Evolutionary conservation across 495 filamentous ascomycete species (phyloP).

Genomic region (Podospora conica): DNA sequence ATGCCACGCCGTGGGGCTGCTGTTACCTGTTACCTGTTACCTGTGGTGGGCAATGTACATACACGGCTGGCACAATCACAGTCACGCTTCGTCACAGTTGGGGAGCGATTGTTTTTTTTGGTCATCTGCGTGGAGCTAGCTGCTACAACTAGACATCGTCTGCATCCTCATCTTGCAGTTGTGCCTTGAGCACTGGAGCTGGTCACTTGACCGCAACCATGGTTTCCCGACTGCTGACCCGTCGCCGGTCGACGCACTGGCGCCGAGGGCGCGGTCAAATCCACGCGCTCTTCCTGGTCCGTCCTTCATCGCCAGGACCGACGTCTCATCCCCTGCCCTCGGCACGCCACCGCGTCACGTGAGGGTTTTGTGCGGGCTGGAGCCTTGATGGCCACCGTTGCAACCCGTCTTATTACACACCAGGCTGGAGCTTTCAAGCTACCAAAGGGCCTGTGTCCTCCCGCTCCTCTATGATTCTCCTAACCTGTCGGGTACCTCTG

Average conservation of each 20-base stretch:
- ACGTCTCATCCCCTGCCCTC: constrained; percentile 10
- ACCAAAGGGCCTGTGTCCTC: constrained; percentile 37
- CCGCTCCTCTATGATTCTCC: constrained; percentile 21
- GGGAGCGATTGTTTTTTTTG: background rate
- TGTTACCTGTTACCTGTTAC: background rate
- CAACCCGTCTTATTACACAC: constrained; percentile 25
- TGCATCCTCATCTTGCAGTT: background rate
- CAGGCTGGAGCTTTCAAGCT: constrained; percentile 50
- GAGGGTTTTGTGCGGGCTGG: constrained; percentile 32
- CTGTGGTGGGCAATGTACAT: background rate
- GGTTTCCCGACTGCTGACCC: background rate
- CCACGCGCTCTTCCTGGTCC: background rate
- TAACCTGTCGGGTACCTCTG: constrained; percentile 22
- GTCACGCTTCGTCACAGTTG: background rate
- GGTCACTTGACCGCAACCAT: background rate
- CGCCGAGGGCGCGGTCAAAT: background rate
- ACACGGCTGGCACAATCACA: background rate
- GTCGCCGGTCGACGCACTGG: background rate
- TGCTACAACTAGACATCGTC: background rate
- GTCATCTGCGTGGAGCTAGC: background rate
- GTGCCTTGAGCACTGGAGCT: background rate
- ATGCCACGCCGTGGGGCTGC: background rate
- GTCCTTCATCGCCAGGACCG: background rate
- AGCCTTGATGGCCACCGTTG: constrained; percentile 50
- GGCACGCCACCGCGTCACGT: constrained; percentile 8